Base-by-base conservation (phyloP, 495 filamentous ascomycete genomes). In the Letharia columbiana region DNA sequence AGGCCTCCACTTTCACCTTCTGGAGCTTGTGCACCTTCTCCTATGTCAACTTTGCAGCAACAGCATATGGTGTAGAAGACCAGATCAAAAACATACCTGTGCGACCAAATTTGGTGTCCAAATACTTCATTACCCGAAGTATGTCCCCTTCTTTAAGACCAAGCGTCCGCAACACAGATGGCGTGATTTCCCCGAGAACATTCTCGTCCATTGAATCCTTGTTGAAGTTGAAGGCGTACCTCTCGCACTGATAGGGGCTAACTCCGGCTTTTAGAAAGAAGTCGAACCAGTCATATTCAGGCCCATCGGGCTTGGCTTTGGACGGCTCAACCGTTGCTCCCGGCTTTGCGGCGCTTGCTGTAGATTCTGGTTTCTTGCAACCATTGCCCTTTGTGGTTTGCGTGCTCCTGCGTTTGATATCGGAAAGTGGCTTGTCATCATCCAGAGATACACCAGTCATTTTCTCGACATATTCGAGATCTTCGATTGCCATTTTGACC, bases 261-360 rank as follows among this genome's bases (percentile, higher is more conserved):
- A 98, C 90, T 41, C 95, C 94, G 73, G 92, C 91, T 64, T 86
- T 83, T 33, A 99, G 79, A 80, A 99, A 99, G 77, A 99, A 98
- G 69, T 96, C 91, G 72, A 98, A 99, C 94, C 94, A 99, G 74
- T 99, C 94, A 72, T 98, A 96, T 54, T 92, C 87, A 12, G 85
- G 78, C 70, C 86, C 67, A 84, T 73, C 86, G 69, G 70, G 76
- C 56, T 45, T 70, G 52, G 44, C 74, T 57, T 67, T 71, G 3
- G 58, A 56, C 41, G 56, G 61, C 63, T 88, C 79, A 49, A 90
- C 77, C 35, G 81, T 79, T 37, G 82, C 84, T 60, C 86, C 85
- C 35, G 82, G 71, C 60, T 71, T 72, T 40, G 78, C 71, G 72
- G 71, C 71, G 54, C 33, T 57, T 66, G 77, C 71, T 62, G 70